Base-by-base conservation (phyloP, 345 rosid genomes). In the Pelargonium nanum region DNA sequence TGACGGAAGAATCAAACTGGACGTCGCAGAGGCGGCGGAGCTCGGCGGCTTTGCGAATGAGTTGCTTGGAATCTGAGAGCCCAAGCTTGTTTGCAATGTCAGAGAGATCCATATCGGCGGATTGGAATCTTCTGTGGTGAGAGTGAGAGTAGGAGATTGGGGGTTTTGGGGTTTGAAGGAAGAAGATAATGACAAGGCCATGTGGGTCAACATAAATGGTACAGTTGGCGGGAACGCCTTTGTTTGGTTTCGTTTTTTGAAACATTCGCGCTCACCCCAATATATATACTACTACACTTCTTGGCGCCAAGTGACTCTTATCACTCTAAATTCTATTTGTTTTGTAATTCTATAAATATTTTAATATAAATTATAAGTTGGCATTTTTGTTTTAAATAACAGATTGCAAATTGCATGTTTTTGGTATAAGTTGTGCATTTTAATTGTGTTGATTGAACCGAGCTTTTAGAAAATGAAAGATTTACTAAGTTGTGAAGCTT, bases 1-100 rank as follows among this genome's bases (percentile, higher is more conserved):
- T 84, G 57, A 89, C 45, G 23, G 99, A 93, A 30, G 99, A 89
- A 63, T 89, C 94, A 62, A 93, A 93, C 67, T 83, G 96, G 20
- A 85, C 90, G 63, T 93, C 97, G 56, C 88, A 85, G 55, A 93
- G 92, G 62, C 99, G 96, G 60, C 97, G 97, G 62, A 89, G 79
- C 87, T 93, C 97, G 4, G 95, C 86, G 0, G 97, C 99, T 75
- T 87, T 89, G n/a, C 97, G 78, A 54, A 93, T 28, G 9, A 93
- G 67, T 7, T 70, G 68, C 67, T 89, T 89, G 68, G 85, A 58
- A 2, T 83, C 72, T n/a, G 86, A 76, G 56, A 93, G 81, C 28
- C 79, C 85, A n/a, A 93, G 87, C 69, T 82, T 87, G 66, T 57
- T 83, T 0, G 95, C 97, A 25, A 85, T 73, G 53, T 84, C 85